Evolutionary conservation across 306 rosid species (phyloP), one percentile per base, ranked within the genome.

Genomic region (Glycyrrhiza uralensis): DNA sequence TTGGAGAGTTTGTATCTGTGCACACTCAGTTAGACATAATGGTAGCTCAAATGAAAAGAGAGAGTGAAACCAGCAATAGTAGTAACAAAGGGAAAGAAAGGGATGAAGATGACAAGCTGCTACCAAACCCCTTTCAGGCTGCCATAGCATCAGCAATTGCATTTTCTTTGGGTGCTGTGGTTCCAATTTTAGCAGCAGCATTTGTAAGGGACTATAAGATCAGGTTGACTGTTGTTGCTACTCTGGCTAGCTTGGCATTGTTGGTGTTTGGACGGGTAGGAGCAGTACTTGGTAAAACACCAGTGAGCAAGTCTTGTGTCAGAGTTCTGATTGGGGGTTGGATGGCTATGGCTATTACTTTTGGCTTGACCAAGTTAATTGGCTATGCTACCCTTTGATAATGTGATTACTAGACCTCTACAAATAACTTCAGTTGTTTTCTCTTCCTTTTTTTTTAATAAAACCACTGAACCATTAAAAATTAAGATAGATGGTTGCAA

Each of bases 281-380:
- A 26, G 87, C 84, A 32, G 67, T 23, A 28, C 5, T 81, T 42
- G 91, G 89, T 10, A 64, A 75, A 71, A 79, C 90, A 4, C 56
- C 87, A 2, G 64, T 71, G 56, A 22, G 19, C 2, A 83, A 32
- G 51, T 83, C 85, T 52, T 77, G 86, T 71, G 51, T 63, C 1
- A 80, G 87, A 56, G 81, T 81, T 1, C 24, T 85, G 10, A 28
- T 83, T 23, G 92, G 90, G 59, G 90, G 90, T 49, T 85, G 88
- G 86, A 38, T 87, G 75, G 88, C 90, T 46, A 85, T 87, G 86
- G 87, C 88, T 13, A 69, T 85, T 52, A 89, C 88, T 18, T 85
- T 85, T 61, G 92, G 88, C 41, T 77, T 87, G 12, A 85, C 85
- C 65, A 81, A 85, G 77, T 72, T 87, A 19, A 72, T 87, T 57